phyloP scores from a whole-genome alignment of 2,329 filamentous ascomycete genomes.

The Chrysoporthe cubensis region DNA sequence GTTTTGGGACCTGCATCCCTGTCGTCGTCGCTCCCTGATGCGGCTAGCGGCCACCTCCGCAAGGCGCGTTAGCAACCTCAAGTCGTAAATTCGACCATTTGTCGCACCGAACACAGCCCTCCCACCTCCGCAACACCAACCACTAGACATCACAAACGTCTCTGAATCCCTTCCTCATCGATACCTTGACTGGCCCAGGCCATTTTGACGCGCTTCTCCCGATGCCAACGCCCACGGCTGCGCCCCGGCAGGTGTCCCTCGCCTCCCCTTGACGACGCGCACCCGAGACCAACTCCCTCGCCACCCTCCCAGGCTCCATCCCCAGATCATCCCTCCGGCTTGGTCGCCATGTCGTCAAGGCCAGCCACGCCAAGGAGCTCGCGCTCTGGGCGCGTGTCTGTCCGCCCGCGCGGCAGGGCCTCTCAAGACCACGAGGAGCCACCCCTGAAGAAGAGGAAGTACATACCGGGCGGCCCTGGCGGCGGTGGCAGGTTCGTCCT shows the following conservation, averaged over 20 bases:
- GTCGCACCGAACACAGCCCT: conserved; percentile 26
- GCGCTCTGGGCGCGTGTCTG: conserved; percentile 43
- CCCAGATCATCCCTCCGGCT: not conserved
- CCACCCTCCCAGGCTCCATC: conserved; percentile 7
- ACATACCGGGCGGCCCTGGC: conserved; percentile 84
- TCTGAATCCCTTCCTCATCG: not conserved
- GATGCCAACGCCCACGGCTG: conserved; percentile 24
- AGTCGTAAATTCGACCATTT: conserved; percentile 25
- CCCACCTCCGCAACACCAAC: not conserved
- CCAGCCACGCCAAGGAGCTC: conserved; percentile 28
- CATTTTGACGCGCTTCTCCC: conserved; percentile 20
- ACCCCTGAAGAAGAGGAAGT: conserved; percentile 72
- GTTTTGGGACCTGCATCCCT: conserved; percentile 30
- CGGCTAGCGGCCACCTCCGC: conserved; percentile 18
- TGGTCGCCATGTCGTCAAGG: conserved; percentile 24
- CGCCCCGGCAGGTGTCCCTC: conserved; percentile 21
- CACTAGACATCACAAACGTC: conserved; percentile 16
- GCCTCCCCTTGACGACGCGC: conserved; percentile 30
- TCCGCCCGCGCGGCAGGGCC: conserved; percentile 39
- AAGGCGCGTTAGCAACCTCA: conserved; percentile 28
- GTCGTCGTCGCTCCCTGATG: conserved; percentile 19
- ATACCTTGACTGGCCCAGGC: conserved; percentile 1
- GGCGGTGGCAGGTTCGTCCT: conserved; percentile 79
- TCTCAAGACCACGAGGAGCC: conserved; percentile 53
- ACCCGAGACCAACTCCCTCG: not conserved